Conservation (phyloP, 1,139 yeast species). For the Yamadazyma sp. region DNA sequence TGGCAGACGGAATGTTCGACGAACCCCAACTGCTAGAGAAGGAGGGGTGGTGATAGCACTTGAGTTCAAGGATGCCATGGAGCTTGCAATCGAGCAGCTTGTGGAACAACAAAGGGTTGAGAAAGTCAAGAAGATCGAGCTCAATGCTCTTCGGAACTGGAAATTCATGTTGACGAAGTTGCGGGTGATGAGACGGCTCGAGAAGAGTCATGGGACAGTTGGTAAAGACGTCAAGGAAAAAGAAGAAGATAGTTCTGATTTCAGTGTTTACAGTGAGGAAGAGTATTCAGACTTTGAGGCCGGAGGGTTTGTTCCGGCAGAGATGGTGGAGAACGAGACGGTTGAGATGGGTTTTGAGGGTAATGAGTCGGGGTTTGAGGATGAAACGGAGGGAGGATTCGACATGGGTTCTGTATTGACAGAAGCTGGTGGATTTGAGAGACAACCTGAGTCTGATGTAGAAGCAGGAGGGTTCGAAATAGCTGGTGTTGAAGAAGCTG, state of each 20-base stretch:
- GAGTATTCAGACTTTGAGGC: slow-evolving; percentile 9
- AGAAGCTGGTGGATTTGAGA: slow-evolving; percentile 5
- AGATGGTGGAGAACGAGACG: slow-evolving; percentile 3
- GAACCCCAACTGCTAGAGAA: slow-evolving; percentile 59
- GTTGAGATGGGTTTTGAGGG: background rate
- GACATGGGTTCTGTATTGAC: slow-evolving; percentile 5
- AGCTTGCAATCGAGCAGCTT: slow-evolving; percentile 54
- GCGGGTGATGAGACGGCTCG: slow-evolving; percentile 67
- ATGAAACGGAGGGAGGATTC: background rate
- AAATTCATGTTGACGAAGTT: slow-evolving; percentile 66
- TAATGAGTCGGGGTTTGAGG: no score
- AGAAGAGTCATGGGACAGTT: slow-evolving; percentile 60
- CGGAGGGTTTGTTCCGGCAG: slow-evolving; percentile 18
- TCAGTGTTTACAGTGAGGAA: slow-evolving; percentile 14
- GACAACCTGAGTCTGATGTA: background rate
- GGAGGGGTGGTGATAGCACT: slow-evolving; percentile 76
- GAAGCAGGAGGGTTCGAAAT: background rate
- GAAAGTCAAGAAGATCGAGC: slow-evolving; percentile 42
- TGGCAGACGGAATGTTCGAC: slow-evolving; percentile 20
- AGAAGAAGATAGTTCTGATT: slow-evolving; percentile 11
- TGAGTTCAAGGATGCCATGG: slow-evolving; percentile 66
- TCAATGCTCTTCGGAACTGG: slow-evolving; percentile 71
- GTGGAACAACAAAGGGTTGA: slow-evolving; percentile 55
- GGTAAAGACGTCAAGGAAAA: slow-evolving; percentile 11
- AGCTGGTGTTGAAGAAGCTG: background rate